Base-by-base conservation (phyloP, 2,329 filamentous ascomycete genomes). In the Colletotrichum musicola region DNA sequence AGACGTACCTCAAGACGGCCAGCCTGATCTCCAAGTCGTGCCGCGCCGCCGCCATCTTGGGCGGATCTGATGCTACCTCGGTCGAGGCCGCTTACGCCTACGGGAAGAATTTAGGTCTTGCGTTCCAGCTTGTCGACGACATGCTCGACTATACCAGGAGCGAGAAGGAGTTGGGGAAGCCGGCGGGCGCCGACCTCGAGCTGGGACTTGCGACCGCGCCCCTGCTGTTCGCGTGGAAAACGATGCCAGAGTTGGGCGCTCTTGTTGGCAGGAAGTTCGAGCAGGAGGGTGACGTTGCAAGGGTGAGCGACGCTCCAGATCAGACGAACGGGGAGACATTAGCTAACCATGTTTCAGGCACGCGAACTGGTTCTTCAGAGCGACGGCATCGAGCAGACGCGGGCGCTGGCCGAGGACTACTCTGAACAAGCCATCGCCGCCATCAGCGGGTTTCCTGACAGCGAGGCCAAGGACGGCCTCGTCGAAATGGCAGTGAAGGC, bases 1-100 rank as follows among this genome's bases (percentile, higher is more conserved):
- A 99, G 86, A 99, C 96, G 30, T 99, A 99, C 77, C 88, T 99
- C 73, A 99, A 99, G 84, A 97, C 94, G 1, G 96, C 96, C 4
- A 97, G 93, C 72, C 84, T 99, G 75, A 98, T 99, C 77, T 97
- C 93, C 78, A 99, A 99, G 81, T 97, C 93, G 35, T 98, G 95
- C 80, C 91, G 96, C 57, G 94, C 95, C 0, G 89, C 96, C 2
- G 95, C 96, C 3, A 83, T 99, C 53, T 86, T 99, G 18, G 95
- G 96, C 35, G 90, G 93, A 14, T 89, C 91, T 40, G 88, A 94
- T 40, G 86, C 87, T 0, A 87, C 91, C 70, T 94, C 96, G 1
- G 93, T 98, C 2, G 95, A 99, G 73, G 93, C 94, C 10, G 93
- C 95, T 2, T 99, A 99, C 77, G 81, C 88, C 16, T 99, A 98